Evolutionary conservation across 2,329 filamentous ascomycete species (phyloP), one percentile per base, ranked within the genome.

Genomic region (Cladosporium austrohemisphaericum): DNA sequence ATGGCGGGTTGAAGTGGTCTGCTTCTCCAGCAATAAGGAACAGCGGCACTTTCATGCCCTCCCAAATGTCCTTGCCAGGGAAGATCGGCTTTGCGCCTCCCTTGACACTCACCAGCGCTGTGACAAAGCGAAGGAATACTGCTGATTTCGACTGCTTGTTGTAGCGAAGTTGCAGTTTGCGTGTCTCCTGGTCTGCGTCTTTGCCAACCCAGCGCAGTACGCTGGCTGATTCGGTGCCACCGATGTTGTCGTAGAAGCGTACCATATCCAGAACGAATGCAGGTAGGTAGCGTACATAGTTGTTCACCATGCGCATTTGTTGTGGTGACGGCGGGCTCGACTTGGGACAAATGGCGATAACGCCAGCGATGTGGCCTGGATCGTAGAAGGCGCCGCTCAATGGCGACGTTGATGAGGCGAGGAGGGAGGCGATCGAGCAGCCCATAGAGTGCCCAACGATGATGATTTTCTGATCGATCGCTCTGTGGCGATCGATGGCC

Each of bases 401-500:
- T 1, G 76, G 68, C 2, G 77, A 80, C 55, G 76, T 68, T 2
- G 75, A 71, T 0, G 81, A 83, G 8, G 88, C 84, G 44, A 97
- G 72, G 13, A 85, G 72, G 20, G 87, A 84, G 5, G 85, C 81
- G 16, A 96, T 72, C 3, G 86, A 86, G 51, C 86, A 90, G 5
- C 93, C 93, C 80, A 96, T 86, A 65, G 89, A 95, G 63, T 98
- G 93, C 1, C 85, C 89, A 52, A 97, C 80, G 23, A 96, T 68
- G 16, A 96, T 78, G 11, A 95, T 78, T 3, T 82, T 79, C 65
- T 95, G 90, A 28, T 80, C 74, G 35, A 76, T 77, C 56, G 87
- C 82, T 32, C 85, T 80, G 61, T 92, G 80, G 37, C 83, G 77
- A 31, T 88, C 79, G 52, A 97, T 90, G 25, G 89, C 80, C 1